Evolutionary conservation across 495 filamentous ascomycete genomes (phyloP), one percentile per base, ranked within the genome.

Genomic region (Xylaria sp.): DNA sequence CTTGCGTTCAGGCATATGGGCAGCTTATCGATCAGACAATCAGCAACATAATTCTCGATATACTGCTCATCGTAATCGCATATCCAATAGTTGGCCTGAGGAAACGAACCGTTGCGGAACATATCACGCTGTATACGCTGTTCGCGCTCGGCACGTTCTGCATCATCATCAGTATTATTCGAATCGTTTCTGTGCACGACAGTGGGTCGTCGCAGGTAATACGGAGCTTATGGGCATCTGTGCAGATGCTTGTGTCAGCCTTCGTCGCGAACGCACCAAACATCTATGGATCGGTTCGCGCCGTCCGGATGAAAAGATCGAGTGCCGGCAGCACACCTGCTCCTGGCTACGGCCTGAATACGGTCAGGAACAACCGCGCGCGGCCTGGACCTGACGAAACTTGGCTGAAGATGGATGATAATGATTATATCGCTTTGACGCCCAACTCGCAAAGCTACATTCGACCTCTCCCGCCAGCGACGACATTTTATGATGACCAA

Each of bases 211-310:
- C 71, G 0, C 82, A 84, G 65, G 76, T 78, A 2, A 84, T 79
- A 14, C 79, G 83, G 19, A 84, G 76, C 2, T 74, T 83, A 2
- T 84, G 82, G 82, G 83, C 79, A 17, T 81, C 79, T 2, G 74
- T 82, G 19, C 82, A 85, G 43, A 71, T 81, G 33, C 74, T 85
- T n/a, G 78, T 80, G 21, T 81, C 83, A 24, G 76, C 80, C 35
- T 80, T 85, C 24, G 83, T 85, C 4, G 81, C 83, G 15, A 85
- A 85, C 70, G 76, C 80, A 11, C 82, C 82, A 0, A 81, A 80
- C 0, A 72, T 85, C 7, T 85, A 80, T 64, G 77, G 77, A 8
- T 79, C 75, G n/a, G 59, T 77, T 17, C 75, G 77, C 5, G 77
- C 75, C 41, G 59, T 61, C 46, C 68, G 72, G 31, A 67, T 70